Base-by-base conservation (phyloP, 2,329 filamentous ascomycete species). In the Talaromyces sp. region DNA sequence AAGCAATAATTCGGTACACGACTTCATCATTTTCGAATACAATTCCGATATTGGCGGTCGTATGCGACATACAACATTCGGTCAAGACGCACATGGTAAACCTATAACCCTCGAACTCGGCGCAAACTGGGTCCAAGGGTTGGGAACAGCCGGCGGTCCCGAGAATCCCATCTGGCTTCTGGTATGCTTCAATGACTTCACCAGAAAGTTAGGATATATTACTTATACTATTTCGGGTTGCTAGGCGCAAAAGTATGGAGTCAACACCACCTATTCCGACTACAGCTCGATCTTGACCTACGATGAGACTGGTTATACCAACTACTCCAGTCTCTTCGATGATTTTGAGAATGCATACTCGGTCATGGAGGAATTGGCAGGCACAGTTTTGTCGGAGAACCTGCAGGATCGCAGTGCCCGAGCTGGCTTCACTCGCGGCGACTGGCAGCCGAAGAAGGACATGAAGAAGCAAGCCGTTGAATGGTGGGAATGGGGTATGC, bases 1-100 rank as follows among this genome's bases (percentile, higher is more conserved):
- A 6, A 75, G 81, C 4, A 88, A 90, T 62, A 81, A 83, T 2
- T 89, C 86, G 0, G 77, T 90, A 6, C 76, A 80, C 0, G 87
- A 90, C 66, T 90, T 90, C 66, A 62, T 90, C 8, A 87, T 90
- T 56, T 74, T 90, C 2, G 88, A 90, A 66, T 86, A 87, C 66
- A 86, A 87, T 13, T 79, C 84, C 66, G 81, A 84, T 13, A 84
- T 90, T 65, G 88, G 89, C 1, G 89, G 89, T 1, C 83, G 88
- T 6, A 82, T 88, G 45, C 76, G 76, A n/a, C 83, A 89, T 66
- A 82, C 82, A 0, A 77, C 79, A 0, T 89, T 90, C 69, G 87
- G 87, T 4, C 75, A 79, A 16, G 77, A 81, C 27, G 60, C 72
- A 3, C 77, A 84, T 41, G 86, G 86, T 0, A 78, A 82, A 0